These are phyloP conservation scores for Boletus rubescentipes DNA, from an alignment of 768 basidiomycete genomes.

Conservation along the genomic window DNA sequence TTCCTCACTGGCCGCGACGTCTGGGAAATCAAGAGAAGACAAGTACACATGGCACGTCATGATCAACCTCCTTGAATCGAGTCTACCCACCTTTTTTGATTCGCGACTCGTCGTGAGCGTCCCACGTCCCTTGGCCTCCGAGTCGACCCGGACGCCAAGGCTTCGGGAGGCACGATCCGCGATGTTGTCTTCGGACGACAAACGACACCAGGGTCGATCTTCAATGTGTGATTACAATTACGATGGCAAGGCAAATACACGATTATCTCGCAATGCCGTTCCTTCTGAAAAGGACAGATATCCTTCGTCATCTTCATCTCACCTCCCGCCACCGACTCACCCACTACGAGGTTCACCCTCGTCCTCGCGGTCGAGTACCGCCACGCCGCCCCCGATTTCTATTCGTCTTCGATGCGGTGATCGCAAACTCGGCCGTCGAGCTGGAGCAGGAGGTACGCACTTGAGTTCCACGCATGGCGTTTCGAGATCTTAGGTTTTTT, in stretches of 20 bases:
- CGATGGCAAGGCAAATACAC: neutral
- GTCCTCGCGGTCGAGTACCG: neutral
- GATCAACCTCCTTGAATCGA: conserved; percentile 34
- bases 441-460: conserved; percentile 4
- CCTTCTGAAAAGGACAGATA: neutral
- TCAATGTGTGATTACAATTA: neutral
- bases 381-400: neutral
- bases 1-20: neutral
- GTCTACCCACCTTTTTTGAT: conserved; percentile 19
- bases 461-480: too few relatives aligned
- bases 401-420: conserved; percentile 6
- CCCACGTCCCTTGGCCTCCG: neutral
- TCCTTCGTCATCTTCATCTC: neutral
- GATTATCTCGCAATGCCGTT: neutral
- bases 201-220: neutral
- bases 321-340: conserved; percentile 2
- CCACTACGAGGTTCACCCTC: neutral
- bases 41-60: conserved; percentile 40
- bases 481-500: neutral
- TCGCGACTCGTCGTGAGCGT: conserved; percentile 12
- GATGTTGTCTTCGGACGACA: neutral
- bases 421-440: conserved; percentile 13
- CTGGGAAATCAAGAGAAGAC: conserved; percentile 9
- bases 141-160: neutral
- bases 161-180: conserved; percentile 2